These are phyloP conservation scores for Schoenoplectus triqueter DNA, from an alignment of 202 grass and related monocot species.

Conservation along the genomic window DNA sequence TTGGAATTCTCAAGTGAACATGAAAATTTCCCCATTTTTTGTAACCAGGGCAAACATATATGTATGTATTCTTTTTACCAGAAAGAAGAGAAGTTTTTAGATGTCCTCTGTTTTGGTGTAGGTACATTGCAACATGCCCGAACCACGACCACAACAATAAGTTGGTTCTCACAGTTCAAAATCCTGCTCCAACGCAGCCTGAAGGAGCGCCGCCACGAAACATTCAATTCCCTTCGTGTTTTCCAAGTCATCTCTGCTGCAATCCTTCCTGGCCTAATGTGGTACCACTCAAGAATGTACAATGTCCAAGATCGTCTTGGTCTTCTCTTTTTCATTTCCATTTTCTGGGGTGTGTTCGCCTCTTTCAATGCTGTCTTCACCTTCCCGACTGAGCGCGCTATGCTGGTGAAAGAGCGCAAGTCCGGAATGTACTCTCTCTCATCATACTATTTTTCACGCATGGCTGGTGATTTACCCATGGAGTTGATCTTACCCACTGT, in stretches of 20 bases:
- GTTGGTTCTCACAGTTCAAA: constrained; percentile 79
- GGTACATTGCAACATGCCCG: constrained; percentile 24
- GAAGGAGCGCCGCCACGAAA: constrained; percentile 86
- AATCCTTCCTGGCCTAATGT: constrained; percentile 76
- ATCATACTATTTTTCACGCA: constrained; percentile 79
- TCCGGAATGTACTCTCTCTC: constrained; percentile 93
- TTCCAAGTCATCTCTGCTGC: constrained; percentile 86
- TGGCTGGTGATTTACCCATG: constrained; percentile 88
- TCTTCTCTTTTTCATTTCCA: constrained; percentile 97
- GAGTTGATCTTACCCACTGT: constrained; percentile 76
- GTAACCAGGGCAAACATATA: not conserved
- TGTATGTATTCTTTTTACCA: not conserved
- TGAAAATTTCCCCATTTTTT: not conserved
- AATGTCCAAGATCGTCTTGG: constrained; percentile 73
- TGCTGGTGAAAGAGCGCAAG: constrained; percentile 63
- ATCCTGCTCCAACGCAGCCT: constrained; percentile 82
- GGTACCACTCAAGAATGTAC: constrained; percentile 74
- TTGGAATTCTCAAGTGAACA: not conserved
- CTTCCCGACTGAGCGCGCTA: constrained; percentile 72
- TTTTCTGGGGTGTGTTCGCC: constrained; percentile 98
- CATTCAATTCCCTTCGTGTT: constrained; percentile 83
- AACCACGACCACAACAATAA: constrained; percentile 51
- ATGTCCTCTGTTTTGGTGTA: not conserved
- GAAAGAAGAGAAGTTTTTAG: not conserved
- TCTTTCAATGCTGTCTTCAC: constrained; percentile 97